phyloP scores from a whole-genome alignment of 495 filamentous ascomycete species.

The Podospora sp. region DNA sequence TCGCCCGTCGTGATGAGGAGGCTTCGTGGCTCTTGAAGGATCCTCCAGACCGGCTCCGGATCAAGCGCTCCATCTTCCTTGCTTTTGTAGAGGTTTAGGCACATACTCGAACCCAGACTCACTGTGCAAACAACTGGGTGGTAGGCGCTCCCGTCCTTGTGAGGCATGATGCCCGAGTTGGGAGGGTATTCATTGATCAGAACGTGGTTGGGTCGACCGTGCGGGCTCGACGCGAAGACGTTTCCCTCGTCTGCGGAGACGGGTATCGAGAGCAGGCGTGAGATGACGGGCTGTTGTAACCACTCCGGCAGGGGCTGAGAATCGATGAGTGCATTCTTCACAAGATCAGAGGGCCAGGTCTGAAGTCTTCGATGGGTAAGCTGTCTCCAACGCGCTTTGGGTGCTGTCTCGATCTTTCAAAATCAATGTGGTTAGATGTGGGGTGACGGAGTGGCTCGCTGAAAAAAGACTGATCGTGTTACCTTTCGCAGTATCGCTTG shows the following conservation, averaged over 20 bases:
- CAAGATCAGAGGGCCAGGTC: constrained; percentile 81
- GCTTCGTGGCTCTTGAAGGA: constrained; percentile 86
- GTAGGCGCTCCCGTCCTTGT: constrained; percentile 91
- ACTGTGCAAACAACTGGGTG: constrained; percentile 87
- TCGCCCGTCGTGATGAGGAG: constrained; percentile 70
- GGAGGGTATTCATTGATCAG: constrained; percentile 89
- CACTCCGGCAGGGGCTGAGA: constrained; percentile 71
- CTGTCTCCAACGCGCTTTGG: constrained; percentile 80
- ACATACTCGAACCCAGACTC: constrained; percentile 74
- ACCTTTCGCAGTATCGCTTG: constrained; percentile 69
- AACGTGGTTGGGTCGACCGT: constrained; percentile 82
- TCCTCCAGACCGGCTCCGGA: constrained; percentile 59
- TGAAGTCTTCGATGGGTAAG: constrained; percentile 87
- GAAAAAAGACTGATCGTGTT: constrained; percentile 12
- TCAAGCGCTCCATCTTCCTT: constrained; percentile 52
- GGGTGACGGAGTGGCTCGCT: neutral
- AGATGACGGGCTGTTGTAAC: constrained; percentile 70
- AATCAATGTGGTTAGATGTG: constrained; percentile 25
- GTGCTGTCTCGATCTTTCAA: constrained; percentile 56
- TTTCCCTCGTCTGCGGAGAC: constrained; percentile 37
- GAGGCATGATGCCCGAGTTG: constrained; percentile 92
- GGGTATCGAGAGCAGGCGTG: constrained; percentile 62
- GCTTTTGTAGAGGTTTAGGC: constrained; percentile 77
- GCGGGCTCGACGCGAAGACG: constrained; percentile 73
- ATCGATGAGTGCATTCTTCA: constrained; percentile 72